Conservation (phyloP, 2,329 filamentous ascomycete genomes). For the Thelonectria rubi region DNA sequence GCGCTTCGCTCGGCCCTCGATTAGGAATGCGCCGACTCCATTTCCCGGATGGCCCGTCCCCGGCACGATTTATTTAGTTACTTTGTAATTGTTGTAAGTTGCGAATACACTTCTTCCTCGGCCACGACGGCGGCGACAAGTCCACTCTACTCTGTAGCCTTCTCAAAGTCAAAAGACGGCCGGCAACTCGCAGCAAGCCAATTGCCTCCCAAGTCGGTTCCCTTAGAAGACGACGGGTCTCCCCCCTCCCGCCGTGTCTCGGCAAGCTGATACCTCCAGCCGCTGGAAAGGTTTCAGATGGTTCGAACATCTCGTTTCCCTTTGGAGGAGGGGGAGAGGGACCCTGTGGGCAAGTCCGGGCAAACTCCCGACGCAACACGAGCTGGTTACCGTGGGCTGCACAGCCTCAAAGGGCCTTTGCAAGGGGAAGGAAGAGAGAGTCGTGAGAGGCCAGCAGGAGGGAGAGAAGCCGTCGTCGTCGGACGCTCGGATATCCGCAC, state of each 20-base stretch:
- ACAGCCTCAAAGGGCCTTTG: conserved; percentile 7
- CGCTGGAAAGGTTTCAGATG: conserved; percentile 27
- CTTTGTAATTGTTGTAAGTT: too few relatives aligned
- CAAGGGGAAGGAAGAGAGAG: background rate
- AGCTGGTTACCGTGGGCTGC: conserved; percentile 13
- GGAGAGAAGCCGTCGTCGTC: background rate
- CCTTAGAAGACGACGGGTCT: too few relatives aligned
- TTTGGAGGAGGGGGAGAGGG: background rate
- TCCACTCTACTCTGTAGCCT: too few relatives aligned
- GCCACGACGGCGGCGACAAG: too few relatives aligned
- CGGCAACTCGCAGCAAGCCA: too few relatives aligned
- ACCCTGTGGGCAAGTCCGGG: background rate
- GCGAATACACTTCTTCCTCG: too few relatives aligned
- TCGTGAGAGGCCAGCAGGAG: too few relatives aligned
- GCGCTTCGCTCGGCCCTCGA: conserved; percentile 22
- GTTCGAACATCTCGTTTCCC: background rate
- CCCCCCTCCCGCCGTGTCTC: conserved; percentile 7
- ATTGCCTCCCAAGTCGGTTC: conserved; percentile 1
- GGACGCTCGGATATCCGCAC: conserved; percentile 17
- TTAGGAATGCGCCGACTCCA: background rate
- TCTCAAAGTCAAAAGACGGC: too few relatives aligned
- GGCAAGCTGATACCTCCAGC: conserved; percentile 7
- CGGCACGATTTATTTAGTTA: background rate
- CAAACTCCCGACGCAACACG: conserved; percentile 11
- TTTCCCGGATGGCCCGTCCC: background rate